Conservation (phyloP, 129 eudicot species). For the Dittrichia graveolens region DNA sequence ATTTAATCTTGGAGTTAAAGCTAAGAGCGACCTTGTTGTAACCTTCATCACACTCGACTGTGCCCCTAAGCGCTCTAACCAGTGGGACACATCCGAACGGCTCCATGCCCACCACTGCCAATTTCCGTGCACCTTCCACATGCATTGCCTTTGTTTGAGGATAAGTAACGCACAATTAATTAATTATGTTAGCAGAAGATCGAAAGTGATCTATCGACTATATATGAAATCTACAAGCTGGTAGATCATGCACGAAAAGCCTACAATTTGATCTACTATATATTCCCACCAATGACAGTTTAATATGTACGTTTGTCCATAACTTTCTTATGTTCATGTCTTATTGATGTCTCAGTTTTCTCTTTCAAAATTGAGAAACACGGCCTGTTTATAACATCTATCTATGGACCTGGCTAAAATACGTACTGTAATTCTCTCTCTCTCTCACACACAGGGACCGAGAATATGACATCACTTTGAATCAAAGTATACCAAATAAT, state of each 20-base stretch:
- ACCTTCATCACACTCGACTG: constrained; percentile 34
- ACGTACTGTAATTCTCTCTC: too few species aligned
- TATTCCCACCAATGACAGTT: neutral
- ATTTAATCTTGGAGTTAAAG: constrained; percentile 43
- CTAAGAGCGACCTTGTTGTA: constrained; percentile 53
- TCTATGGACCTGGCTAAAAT: too few species aligned
- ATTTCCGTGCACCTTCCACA: constrained; percentile 43
- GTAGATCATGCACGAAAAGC: neutral
- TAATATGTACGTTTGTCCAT: neutral
- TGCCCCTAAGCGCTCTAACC: constrained; percentile 34
- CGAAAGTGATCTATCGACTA: too few species aligned
- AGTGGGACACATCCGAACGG: constrained; percentile 62
- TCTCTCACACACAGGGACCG: too few species aligned
- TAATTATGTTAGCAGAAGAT: neutral
- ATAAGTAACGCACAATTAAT: neutral
- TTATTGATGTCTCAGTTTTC: too few species aligned
- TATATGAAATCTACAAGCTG: too few species aligned
- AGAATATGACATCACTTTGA: too few species aligned
- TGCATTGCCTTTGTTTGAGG: constrained; percentile 42
- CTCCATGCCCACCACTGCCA: constrained; percentile 51
- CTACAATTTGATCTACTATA: neutral
- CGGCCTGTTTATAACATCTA: too few species aligned
- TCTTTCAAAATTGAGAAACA: too few species aligned
- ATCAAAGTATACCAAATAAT: too few species aligned
- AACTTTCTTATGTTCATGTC: too few species aligned